These are phyloP conservation scores for Kodamaea hsintzibuensis DNA, from an alignment of 805 yeast genomes.

Conservation along the genomic window DNA sequence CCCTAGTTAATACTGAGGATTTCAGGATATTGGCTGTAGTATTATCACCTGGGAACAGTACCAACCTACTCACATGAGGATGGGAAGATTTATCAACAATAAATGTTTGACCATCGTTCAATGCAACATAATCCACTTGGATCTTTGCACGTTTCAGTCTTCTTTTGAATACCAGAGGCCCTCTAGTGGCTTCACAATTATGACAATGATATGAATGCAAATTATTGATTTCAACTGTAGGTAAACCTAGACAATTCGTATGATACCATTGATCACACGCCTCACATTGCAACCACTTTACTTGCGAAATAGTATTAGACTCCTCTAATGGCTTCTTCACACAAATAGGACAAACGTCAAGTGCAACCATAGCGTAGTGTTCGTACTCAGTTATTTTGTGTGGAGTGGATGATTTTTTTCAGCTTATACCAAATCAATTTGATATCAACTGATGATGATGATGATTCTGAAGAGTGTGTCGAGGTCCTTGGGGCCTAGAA, in stretches of 20 bases:
- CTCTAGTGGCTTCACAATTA: slow-evolving; percentile 44
- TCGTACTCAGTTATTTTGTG: neutral
- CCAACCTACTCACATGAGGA: slow-evolving; percentile 49
- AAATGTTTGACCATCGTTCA: slow-evolving; percentile 68
- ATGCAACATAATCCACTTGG: slow-evolving; percentile 75
- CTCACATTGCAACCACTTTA: slow-evolving; percentile 59
- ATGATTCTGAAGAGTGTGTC: neutral
- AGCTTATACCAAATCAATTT: neutral
- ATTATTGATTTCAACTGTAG: slow-evolving; percentile 33
- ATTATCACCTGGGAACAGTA: slow-evolving; percentile 21
- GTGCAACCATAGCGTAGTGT: slow-evolving; percentile 1
- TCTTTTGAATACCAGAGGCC: slow-evolving; percentile 52
- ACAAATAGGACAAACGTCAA: slow-evolving; percentile 7
- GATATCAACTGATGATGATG: neutral
- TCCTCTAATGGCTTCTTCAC: slow-evolving; percentile 5
- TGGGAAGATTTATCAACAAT: slow-evolving; percentile 48
- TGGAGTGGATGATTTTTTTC: neutral
- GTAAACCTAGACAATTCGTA: slow-evolving; percentile 44
- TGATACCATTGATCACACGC: slow-evolving; percentile 59
- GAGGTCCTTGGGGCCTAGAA: neutral
- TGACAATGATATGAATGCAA: slow-evolving; percentile 58
- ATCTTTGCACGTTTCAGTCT: slow-evolving; percentile 53
- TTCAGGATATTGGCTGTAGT: slow-evolving; percentile 18
- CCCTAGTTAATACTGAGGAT: slow-evolving; percentile 21
- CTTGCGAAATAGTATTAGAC: slow-evolving; percentile 3